These are phyloP conservation scores for Ophiostoma sp. DNA, from an alignment of 2,329 filamentous ascomycete genomes.

Conservation along the genomic window DNA sequence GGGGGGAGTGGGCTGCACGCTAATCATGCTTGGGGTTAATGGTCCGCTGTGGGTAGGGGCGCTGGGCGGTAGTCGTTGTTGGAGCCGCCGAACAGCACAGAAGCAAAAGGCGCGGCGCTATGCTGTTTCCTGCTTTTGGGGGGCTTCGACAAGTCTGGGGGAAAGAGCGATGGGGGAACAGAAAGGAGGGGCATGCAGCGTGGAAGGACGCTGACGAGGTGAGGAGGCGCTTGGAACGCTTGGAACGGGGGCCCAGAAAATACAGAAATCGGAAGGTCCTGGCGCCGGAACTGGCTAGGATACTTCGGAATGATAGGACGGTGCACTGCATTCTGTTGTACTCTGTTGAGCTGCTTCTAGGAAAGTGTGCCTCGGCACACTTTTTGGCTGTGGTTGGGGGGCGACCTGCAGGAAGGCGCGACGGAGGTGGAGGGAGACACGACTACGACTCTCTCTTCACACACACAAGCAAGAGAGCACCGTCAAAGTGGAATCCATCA, in stretches of 20 bases:
- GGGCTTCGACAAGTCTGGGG: background rate
- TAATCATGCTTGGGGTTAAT: slow-evolving; percentile 18
- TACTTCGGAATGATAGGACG: slow-evolving; percentile 8
- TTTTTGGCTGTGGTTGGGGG: slow-evolving; percentile 12
- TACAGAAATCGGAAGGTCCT: background rate
- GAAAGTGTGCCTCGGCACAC: slow-evolving; percentile 19
- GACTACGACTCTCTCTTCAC: background rate
- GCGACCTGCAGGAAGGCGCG: slow-evolving; percentile 1
- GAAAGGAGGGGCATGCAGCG: background rate
- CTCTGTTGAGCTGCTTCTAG: background rate
- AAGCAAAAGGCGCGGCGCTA: background rate
- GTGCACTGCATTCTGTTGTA: slow-evolving; percentile 6
- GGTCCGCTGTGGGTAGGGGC: slow-evolving; percentile 1
- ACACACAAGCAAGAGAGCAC: slow-evolving; percentile 5
- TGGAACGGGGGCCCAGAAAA: slow-evolving; percentile 16
- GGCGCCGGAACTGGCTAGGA: slow-evolving; percentile 10
- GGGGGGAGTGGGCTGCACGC: slow-evolving; percentile 8
- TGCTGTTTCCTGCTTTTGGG: background rate
- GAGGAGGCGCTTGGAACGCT: slow-evolving; percentile 10
- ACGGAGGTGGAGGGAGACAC: background rate
- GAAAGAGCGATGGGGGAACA: background rate
- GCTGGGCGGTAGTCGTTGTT: background rate
- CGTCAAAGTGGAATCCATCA: background rate
- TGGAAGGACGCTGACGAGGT: slow-evolving; percentile 1
- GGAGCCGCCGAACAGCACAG: slow-evolving; percentile 8